Evolutionary conservation across 2,329 filamentous ascomycete species (phyloP).

Genomic region (Fusarium nanum): DNA sequence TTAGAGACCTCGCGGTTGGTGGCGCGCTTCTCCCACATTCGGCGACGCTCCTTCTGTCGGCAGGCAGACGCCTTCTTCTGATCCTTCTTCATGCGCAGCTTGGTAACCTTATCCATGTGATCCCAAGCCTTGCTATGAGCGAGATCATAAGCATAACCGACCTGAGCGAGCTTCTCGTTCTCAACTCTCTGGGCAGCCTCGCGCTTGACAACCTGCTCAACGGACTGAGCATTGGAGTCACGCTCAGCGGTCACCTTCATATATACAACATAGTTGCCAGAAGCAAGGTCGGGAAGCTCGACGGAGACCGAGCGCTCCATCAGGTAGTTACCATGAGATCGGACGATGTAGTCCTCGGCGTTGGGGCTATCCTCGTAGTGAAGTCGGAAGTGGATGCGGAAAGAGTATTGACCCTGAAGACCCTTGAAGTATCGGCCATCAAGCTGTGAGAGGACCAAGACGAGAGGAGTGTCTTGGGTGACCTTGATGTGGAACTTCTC

Average conservation of each 20-base stretch:
- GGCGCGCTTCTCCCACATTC: slow-evolving; percentile 62
- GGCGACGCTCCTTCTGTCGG: slow-evolving; percentile 58
- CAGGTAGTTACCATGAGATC: slow-evolving; percentile 68
- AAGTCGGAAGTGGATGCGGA: slow-evolving; percentile 63
- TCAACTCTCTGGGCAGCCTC: slow-evolving; percentile 60
- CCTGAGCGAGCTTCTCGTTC: slow-evolving; percentile 69
- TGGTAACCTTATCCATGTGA: slow-evolving; percentile 62
- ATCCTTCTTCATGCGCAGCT: slow-evolving; percentile 62
- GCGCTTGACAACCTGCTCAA: slow-evolving; percentile 68
- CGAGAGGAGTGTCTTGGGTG: slow-evolving; percentile 66
- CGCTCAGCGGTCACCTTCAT: slow-evolving; percentile 66
- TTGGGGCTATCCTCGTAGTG: slow-evolving; percentile 61
- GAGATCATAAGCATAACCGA: slow-evolving; percentile 69
- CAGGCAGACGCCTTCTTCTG: slow-evolving; percentile 62
- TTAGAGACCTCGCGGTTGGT: slow-evolving; percentile 56
- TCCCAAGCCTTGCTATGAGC: slow-evolving; percentile 68
- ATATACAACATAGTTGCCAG: slow-evolving; percentile 68
- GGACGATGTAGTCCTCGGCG: slow-evolving; percentile 69
- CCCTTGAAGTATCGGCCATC: slow-evolving; percentile 72
- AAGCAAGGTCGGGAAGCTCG: slow-evolving; percentile 65
- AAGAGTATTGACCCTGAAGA: slow-evolving; percentile 68
- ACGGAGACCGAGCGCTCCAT: slow-evolving; percentile 70
- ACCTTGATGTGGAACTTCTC: slow-evolving; percentile 70
- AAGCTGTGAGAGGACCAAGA: slow-evolving; percentile 71
- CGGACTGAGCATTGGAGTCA: slow-evolving; percentile 55